Evolutionary conservation across 371 early-diverging fungal species (phyloP), one percentile per base, ranked within the genome.

Genomic region (Sporodiniella umbellata): DNA sequence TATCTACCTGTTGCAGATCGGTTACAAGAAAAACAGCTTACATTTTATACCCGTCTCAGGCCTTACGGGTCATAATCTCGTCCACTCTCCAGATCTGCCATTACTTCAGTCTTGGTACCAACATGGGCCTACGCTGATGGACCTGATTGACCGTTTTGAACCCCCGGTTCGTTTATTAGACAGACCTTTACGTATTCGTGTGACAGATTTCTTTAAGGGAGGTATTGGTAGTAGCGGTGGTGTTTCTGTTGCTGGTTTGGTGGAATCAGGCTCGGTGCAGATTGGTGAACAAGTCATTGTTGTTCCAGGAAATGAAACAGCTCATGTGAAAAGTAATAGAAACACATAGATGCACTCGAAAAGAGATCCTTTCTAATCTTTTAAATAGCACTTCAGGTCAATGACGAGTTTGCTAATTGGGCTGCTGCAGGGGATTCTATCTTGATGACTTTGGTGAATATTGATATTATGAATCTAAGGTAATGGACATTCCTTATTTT

Each of bases 401-500:
- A 82, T 44, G 85, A 87, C 42, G 85, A 85, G 44, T 50, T 81
- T 0, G 75, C 81, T 6, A 79, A 81, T 42, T 96, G 94, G 93
- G 96, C 94, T 7, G 95, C 81, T 3, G 95, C 95, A 4, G 97
- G 98, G 24, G 98, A 96, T 64, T 83, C 84, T n/a, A 87, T 93
- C 0, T 58, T 87, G 14, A 69, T 94, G 64, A 84, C 87, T 2
- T 64, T 97, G 21, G 58, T 79, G 24, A 90, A 88, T 14, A 54
- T 93, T 10, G 96, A 97, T 58, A 83, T 89, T 15, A 68, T 85
- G 58, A 88, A 90, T 50, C 47, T 93, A 23, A 83, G 79, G 90
- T 87, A 78, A 58, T 19, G 5, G 15, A 3, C 10, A 31, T 24
- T 25, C 28, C 31, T 7, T n/a, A 44, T 56, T 12, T 31, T 31